Evolutionary conservation across 2,329 filamentous ascomycete species (phyloP).

Genomic region (Hirsutella rhossiliensis): DNA sequence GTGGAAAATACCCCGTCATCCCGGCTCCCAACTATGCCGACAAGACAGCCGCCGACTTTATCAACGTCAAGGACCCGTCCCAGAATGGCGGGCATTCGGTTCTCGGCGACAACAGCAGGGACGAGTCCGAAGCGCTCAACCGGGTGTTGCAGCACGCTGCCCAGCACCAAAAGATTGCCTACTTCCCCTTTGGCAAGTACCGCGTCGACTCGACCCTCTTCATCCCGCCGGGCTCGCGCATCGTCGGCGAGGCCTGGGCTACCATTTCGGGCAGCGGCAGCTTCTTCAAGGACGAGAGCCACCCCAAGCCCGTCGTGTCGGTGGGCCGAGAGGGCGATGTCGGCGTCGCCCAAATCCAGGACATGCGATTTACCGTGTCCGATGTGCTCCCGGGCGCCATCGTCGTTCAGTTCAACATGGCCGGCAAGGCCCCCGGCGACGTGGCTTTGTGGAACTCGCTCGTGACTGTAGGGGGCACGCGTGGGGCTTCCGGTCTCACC

Average conservation of each 20-base stretch:
- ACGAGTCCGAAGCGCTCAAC: conserved; percentile 26
- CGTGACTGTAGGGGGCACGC: conserved; percentile 32
- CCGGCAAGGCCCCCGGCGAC: conserved; percentile 29
- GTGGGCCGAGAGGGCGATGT: conserved; percentile 38
- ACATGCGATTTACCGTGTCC: conserved; percentile 38
- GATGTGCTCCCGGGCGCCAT: conserved; percentile 27
- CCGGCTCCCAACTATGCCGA: conserved; percentile 27
- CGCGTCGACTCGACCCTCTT: conserved; percentile 13
- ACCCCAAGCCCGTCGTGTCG: conserved; percentile 34
- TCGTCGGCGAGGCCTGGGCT: conserved; percentile 44
- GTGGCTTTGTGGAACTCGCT: conserved; percentile 38
- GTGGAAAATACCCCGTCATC: conserved; percentile 22
- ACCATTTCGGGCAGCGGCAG: conserved; percentile 34
- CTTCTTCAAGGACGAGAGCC: conserved; percentile 28
- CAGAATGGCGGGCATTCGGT: conserved; percentile 17
- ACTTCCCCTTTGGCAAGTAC: conserved; percentile 17
- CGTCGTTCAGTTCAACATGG: conserved; percentile 38
- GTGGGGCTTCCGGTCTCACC: conserved; percentile 21
- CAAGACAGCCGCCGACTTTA: conserved; percentile 14
- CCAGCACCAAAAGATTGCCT: conserved; percentile 14
- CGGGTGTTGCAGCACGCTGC: conserved; percentile 23
- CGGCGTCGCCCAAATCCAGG: conserved; percentile 36
- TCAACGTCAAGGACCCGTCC: conserved; percentile 25
- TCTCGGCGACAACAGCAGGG: conserved; percentile 23
- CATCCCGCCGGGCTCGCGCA: conserved; percentile 27